Evolutionary conservation across 1,139 yeast species (phyloP).

Genomic region (Geotrichum siamense): DNA sequence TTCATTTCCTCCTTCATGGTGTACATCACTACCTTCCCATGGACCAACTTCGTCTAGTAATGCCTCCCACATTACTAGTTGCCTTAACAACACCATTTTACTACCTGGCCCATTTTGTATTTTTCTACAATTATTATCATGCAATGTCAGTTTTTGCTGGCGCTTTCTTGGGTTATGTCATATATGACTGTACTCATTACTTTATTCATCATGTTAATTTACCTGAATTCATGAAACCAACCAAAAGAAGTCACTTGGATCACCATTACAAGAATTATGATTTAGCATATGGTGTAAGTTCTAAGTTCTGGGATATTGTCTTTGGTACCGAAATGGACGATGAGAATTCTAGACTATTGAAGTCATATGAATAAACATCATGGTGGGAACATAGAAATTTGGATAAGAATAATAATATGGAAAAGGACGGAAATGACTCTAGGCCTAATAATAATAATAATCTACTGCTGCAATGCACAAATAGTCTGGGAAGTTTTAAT

Average conservation of each 20-base stretch:
- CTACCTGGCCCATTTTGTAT: conserved; percentile 48
- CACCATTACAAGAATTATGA: conserved; percentile 97
- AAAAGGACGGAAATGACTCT: no score
- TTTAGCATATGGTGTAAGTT: conserved; percentile 92
- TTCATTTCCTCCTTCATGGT: conserved; percentile 90
- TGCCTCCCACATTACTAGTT: conserved; percentile 85
- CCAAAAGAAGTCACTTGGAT: conserved; percentile 87
- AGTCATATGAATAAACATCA: no score
- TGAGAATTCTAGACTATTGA: conserved; percentile 3
- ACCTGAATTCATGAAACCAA: conserved; percentile 65
- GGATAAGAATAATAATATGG: no score
- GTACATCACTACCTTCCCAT: conserved; percentile 96
- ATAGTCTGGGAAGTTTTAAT: no score
- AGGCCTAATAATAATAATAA: no score
- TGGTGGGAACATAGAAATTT: no score
- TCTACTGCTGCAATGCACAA: no score
- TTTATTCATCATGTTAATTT: conserved; percentile 79
- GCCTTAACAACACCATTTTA: conserved; percentile 54
- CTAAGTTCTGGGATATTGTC: conserved; percentile 87
- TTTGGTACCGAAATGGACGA: conserved; percentile 59
- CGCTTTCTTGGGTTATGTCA: conserved; percentile 85
- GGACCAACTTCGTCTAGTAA: conserved; percentile 87
- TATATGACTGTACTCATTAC: conserved; percentile 86
- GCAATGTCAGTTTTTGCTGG: conserved; percentile 82
- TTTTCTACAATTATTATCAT: conserved; percentile 47